Evolutionary conservation across 2,329 filamentous ascomycete genomes (phyloP), one percentile per base, ranked within the genome.

Genomic region (Talaromyces atroroseus): DNA sequence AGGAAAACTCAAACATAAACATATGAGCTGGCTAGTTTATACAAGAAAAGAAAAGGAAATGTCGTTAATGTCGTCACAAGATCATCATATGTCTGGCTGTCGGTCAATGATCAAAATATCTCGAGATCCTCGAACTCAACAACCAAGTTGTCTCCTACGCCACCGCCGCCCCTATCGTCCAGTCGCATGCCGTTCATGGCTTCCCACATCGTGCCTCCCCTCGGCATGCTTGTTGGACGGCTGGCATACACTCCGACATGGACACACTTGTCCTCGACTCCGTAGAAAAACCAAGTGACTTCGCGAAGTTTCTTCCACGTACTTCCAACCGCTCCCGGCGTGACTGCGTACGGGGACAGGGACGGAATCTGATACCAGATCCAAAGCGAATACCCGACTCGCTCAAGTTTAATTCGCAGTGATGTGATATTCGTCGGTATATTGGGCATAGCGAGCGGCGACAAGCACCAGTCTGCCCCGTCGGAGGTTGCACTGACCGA

Each of bases 241-340:
- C 76, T 79, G 24, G 80, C 81, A 71, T 84, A 84, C 40, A 82
- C 81, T 2, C 81, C 81, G 23, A 84, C 80, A 61, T 80, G 74
- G 21, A 83, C 74, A 24, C 74, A 78, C 64, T 84, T 84, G 60
- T 82, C 79, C 60, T 83, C 80, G 12, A 82, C 78, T 7, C 79
- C 80, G 68, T 78, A 82, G 64, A 84, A 84, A 66, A 84, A 84
- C 76, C 79, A 82, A n/a, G 79, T 82, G 26, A 84, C 78, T 66
- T 84, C 81, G 5, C 81, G 66, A 62, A 83, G 66, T 66, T 83
- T 83, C 69, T 78, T 81, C 81, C 81, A 84, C 20, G 72, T 70
- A 52, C 67, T 71, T 20, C 70, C 70, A 49, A 76, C 71, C n/a
- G 72, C 73, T 23, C 70, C 73, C 2, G 74, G 66, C 57, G 67